A percentile compares a stretch with the other conserved stretches of the same genome.
These are phyloP conservation scores for Aspergillus incahuasiensis DNA, from an alignment of 495 filamentous ascomycete species.

Conservation along the genomic window DNA sequence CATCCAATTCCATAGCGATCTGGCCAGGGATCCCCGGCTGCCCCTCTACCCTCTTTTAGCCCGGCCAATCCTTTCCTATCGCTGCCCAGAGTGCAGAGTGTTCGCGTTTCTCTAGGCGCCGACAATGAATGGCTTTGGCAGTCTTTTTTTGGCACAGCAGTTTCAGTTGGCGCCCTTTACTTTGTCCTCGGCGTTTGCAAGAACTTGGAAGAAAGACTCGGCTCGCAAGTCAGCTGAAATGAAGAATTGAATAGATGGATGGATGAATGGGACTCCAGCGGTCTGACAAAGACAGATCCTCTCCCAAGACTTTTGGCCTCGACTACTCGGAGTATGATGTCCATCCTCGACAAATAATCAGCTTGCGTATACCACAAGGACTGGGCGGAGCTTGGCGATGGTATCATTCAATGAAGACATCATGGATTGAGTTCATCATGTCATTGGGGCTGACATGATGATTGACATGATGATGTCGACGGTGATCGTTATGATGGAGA, in stretches of 20 bases:
- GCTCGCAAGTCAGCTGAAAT: background rate
- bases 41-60: background rate
- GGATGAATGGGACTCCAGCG: background rate
- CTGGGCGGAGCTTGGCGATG: background rate
- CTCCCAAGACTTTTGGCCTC: background rate
- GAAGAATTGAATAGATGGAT: background rate
- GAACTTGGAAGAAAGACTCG: background rate
- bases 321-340: background rate
- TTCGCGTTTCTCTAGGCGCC: constrained; percentile 3
- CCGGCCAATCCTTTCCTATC: constrained; percentile 3
- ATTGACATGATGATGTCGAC: background rate
- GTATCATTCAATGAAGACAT: background rate
- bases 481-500: background rate
- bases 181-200: background rate
- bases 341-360: background rate
- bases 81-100: background rate
- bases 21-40: background rate
- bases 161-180: background rate
- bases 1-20: background rate
- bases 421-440: background rate
- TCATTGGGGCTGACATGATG: background rate
- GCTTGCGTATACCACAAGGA: background rate
- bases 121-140: background rate
- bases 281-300: background rate
- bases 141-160: background rate